Evolutionary conservation across 495 filamentous ascomycete genomes (phyloP), one percentile per base, ranked within the genome.

Genomic region (Xylaria scruposa): DNA sequence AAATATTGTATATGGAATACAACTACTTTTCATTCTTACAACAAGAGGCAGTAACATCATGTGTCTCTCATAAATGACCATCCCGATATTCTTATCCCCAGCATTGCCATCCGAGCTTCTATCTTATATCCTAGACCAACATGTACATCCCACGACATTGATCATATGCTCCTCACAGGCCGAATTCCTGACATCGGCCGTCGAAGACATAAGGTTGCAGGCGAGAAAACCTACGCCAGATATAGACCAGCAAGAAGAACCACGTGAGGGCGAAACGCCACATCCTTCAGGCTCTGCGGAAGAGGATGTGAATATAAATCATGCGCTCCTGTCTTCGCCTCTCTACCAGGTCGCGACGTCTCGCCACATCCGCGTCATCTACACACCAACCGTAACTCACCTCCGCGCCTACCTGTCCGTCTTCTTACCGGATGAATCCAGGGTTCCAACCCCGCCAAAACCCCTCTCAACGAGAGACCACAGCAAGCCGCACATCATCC

Each of bases 351-450:
- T 97, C 47, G 84, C 91, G 19, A 84, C 85, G 26, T 90, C 93
- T n/a, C 87, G 87, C 65, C 87, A 87, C 70, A 86, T 95, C 71
- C 87, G 85, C 65, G 78, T 94, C 3, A 82, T 89, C 46, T 97
- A 94, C 81, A 86, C 90, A 71, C 89, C 92, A 13, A 92, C 90
- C 7, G 80, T 97, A 51, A 90, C 92, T 42, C 90, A 91, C 82
- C 87, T 97, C 7, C 90, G 92, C 67, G 93, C 93, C 33, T 93
- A 90, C 76, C 84, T 97, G 0, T 81, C 91, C 42, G 84, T 88
- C 54, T 91, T 84, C 76, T 78, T 75, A 51, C 74, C 77, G 15
- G 70, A 66, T 12, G 73, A 73, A 46, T 80, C 76, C 10, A 70
- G 65, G 46, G 67, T 79, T 7, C 47, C 77, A 6, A 33, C 71